Evolutionary conservation across 139 green algal species (phyloP).

Genomic region (Pycnococcus provasolii): DNA sequence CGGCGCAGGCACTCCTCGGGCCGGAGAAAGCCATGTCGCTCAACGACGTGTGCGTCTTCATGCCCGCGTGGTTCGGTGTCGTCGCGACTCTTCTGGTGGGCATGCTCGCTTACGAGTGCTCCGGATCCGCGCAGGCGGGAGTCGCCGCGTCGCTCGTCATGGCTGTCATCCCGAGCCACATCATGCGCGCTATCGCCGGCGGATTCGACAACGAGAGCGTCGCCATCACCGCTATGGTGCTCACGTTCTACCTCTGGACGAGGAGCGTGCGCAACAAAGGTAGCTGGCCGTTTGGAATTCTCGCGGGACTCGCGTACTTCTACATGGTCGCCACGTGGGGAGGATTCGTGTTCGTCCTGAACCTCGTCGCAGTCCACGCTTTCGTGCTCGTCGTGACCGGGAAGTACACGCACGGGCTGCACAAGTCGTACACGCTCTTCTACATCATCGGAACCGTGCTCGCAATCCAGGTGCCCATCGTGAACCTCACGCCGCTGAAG

Average conservation of each 20-base stretch:
- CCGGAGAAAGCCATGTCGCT: conserved; percentile 32
- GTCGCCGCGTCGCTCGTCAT: conserved; percentile 34
- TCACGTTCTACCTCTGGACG: conserved; percentile 55
- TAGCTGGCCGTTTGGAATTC: conserved; percentile 22
- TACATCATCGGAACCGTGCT: conserved; percentile 29
- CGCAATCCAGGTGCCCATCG: conserved; percentile 41
- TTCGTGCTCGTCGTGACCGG: conserved; percentile 36
- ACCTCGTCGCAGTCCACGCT: conserved; percentile 83
- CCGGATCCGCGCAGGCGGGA: conserved; percentile 2
- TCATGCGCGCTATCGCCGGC: conserved; percentile 52
- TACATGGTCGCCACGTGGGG: conserved; percentile 64
- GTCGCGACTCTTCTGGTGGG: conserved; percentile 15
- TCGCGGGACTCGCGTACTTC: conserved; percentile 40
- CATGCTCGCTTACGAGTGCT: conserved; percentile 20
- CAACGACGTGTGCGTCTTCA: conserved; percentile 57
- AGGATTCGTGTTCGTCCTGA: conserved; percentile 90
- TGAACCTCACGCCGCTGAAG: conserved; percentile 38
- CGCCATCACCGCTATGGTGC: conserved; percentile 73
- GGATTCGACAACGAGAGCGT: conserved; percentile 70
- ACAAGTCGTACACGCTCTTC: conserved; percentile 27
- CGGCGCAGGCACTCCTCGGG: conserved; percentile 48
- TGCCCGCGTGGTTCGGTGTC: conserved; percentile 30
- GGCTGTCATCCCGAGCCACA: conserved; percentile 51
- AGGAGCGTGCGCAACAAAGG: conserved; percentile 9
- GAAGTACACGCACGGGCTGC: conserved; percentile 33